Evolutionary conservation across 2,329 filamentous ascomycete genomes (phyloP), one percentile per base, ranked within the genome.

Genomic region (Fusarium sp.): DNA sequence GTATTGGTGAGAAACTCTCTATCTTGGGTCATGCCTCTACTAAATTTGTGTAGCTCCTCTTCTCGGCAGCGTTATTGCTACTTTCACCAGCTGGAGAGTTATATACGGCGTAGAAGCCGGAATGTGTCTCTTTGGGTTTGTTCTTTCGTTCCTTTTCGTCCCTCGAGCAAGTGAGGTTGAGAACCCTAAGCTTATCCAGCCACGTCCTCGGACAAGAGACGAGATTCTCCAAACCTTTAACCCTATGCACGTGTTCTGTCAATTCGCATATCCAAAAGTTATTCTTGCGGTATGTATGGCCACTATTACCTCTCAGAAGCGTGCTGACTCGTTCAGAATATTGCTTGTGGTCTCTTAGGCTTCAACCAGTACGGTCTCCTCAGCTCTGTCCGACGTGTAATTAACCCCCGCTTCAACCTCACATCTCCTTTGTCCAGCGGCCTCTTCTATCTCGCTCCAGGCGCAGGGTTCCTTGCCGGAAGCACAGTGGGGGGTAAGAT

Each of bases 381-480:
- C 4, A 90, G 88, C 0, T 87, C 87, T 0, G 90, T 92, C 47
- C 87, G 90, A 18, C 90, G 90, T 69, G 85, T 92, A 4, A 81
- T 92, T 20, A 92, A 92, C 69, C 90, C 90, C 2, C 87, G 90
- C n/a, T 92, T 92, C 80, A 77, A 88, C 54, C 83, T 92, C 13
- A 86, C 85, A 0, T 84, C 84, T 0, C 89, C 90, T 0, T 81
- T 92, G 6, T 85, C 90, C 69, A 87, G 87, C 3, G 89, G 89
- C 3, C 82, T 92, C 0, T 91, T 92, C 78, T 92, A 91, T 77
- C 86, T 92, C 25, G 90, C 90, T 0, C 90, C 90, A 0, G 90
- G 90, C 0, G 86, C 84, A 46, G 90, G 90, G 0, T 92, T 92
- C 65, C 78, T 92, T 1, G 58, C 86, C 0, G 90, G 90, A 0